Evolutionary conservation across 2,329 filamentous ascomycete species (phyloP).

Genomic region (Biscogniauxia mediterranea): DNA sequence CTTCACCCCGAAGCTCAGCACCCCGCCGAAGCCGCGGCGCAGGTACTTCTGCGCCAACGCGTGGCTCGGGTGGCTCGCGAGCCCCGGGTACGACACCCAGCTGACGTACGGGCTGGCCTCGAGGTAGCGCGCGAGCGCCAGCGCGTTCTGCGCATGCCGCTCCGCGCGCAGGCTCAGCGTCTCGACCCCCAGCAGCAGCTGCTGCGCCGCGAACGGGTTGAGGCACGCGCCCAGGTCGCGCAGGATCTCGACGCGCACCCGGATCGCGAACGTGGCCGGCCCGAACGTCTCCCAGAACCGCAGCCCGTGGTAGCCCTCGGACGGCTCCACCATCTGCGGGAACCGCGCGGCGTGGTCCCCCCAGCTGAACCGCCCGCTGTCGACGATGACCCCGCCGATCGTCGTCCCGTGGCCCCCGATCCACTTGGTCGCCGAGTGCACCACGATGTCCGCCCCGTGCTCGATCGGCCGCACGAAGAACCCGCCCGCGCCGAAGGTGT

Average conservation of each 20-base stretch:
- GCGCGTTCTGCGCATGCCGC: slow-evolving; percentile 80
- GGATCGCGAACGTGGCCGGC: slow-evolving; percentile 75
- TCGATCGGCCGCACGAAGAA: slow-evolving; percentile 85
- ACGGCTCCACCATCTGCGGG: slow-evolving; percentile 88
- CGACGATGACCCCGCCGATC: slow-evolving; percentile 80
- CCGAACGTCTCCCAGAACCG: slow-evolving; percentile 96
- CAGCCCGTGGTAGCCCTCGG: slow-evolving; percentile 86
- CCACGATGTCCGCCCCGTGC: slow-evolving; percentile 88
- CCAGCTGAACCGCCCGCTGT: slow-evolving; percentile 94
- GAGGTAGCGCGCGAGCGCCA: slow-evolving; percentile 78
- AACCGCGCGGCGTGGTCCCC: slow-evolving; percentile 79
- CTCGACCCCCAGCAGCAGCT: slow-evolving; percentile 85
- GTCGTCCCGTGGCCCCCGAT: slow-evolving; percentile 95
- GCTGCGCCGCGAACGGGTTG: slow-evolving; percentile 90
- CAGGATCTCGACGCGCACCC: slow-evolving; percentile 83
- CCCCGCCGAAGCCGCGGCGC: slow-evolving; percentile 79
- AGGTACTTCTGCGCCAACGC: slow-evolving; percentile 84
- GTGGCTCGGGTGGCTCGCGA: slow-evolving; percentile 79
- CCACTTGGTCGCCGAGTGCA: slow-evolving; percentile 96
- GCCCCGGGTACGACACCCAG: slow-evolving; percentile 93
- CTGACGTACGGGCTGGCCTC: slow-evolving; percentile 78
- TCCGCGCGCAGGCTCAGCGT: slow-evolving; percentile 85
- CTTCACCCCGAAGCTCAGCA: slow-evolving; percentile 91
- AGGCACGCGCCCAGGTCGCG: slow-evolving; percentile 81
- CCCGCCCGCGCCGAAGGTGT: slow-evolving; percentile 92